Percentiles rank a stretch among this genome's conserved stretches.
Conservation (phyloP, 169 alveolate genomes). For the Plasmodium reichenowi region DNA sequence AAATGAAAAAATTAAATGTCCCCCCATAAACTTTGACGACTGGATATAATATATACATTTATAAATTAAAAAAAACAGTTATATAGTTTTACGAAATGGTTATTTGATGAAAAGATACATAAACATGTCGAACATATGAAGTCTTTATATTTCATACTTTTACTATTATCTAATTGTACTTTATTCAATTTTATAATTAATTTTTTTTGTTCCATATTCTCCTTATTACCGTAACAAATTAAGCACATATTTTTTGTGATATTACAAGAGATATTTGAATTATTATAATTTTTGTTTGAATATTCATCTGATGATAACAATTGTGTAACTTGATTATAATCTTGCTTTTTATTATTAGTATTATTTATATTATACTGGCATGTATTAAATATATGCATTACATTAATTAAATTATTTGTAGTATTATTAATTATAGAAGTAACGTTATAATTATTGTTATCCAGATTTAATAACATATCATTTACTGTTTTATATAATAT, state of each 20-base stretch:
- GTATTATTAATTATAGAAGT: slow-evolving; percentile 42
- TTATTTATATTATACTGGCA: neutral
- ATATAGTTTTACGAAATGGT: slow-evolving; percentile 21
- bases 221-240: slow-evolving; percentile 71
- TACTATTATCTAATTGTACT: slow-evolving; percentile 33
- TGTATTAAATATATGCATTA: neutral
- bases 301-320: neutral
- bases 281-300: neutral
- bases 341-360: neutral
- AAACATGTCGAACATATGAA: slow-evolving; percentile 60
- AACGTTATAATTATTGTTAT: slow-evolving; percentile 29
- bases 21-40: neutral
- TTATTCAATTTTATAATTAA: slow-evolving; percentile 64
- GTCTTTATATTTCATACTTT: slow-evolving; percentile 50
- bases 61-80: neutral
- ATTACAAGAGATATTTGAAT: neutral
- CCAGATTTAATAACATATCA: slow-evolving; percentile 44
- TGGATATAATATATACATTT: neutral
- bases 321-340: neutral
- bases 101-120: slow-evolving; percentile 60
- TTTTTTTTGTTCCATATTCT: slow-evolving; percentile 40
- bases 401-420: slow-evolving; percentile 21
- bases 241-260: neutral
- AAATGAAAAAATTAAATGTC: neutral
- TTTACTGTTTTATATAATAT: slow-evolving; percentile 37